These are phyloP conservation scores for Puccinia horiana DNA, from an alignment of 1,284 basidiomycete species.

Conservation along the genomic window DNA sequence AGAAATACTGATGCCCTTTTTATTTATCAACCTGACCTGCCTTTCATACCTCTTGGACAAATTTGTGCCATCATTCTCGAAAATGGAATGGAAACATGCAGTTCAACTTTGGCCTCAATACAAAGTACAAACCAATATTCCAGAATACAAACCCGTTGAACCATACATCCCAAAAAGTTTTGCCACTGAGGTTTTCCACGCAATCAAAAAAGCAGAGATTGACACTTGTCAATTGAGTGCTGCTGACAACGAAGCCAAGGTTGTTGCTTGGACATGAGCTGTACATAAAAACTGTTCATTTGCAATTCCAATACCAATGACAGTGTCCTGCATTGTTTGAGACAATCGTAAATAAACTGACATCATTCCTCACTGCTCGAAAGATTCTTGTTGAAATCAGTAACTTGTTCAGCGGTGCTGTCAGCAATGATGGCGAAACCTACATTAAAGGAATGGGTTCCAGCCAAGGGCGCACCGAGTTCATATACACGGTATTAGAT, in stretches of 20 bases:
- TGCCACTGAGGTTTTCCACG: not conserved
- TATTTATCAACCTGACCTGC: not conserved
- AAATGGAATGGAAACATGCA: not conserved
- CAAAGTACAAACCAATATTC: not conserved
- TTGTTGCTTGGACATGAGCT: not conserved
- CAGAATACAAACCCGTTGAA: not conserved
- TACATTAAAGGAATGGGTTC: not conserved
- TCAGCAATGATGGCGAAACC: not conserved
- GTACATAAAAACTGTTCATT: not conserved
- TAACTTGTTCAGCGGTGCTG: not conserved
- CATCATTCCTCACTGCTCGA: not conserved
- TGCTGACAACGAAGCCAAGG: not conserved
- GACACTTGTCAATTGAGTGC: not conserved
- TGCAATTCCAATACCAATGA: not conserved
- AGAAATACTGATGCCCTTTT: not conserved
- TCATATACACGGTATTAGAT: not conserved
- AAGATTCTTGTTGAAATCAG: not conserved
- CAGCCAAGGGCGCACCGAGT: not conserved
- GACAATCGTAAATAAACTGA: not conserved
- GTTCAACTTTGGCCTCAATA: not conserved
- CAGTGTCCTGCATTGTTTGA: not conserved
- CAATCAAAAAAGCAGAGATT: not conserved
- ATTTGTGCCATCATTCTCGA: not conserved
- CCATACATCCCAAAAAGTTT: not conserved
- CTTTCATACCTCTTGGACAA: not conserved